Base-by-base conservation (phyloP, 371 early-diverging fungal species). In the Gilbertella persicaria region DNA sequence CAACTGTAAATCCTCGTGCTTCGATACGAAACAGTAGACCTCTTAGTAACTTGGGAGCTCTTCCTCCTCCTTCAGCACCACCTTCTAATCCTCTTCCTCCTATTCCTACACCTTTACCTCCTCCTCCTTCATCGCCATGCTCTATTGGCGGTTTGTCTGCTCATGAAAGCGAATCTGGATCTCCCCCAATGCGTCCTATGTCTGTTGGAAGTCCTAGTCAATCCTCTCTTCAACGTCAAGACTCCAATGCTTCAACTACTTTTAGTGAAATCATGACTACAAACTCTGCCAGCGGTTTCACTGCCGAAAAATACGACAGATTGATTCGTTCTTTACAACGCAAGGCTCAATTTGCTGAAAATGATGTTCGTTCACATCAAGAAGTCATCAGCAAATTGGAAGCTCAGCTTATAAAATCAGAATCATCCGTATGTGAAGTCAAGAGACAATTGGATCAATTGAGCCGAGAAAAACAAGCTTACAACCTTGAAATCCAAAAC, bases 31-130 rank as follows among this genome's bases (percentile, higher is more conserved):
- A 36, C 14, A 56, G 54, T 37, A 58, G 50, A 41, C 45, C 40
- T 1, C 19, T 45, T 7, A 44, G 37, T 8, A 41, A 8, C 20
- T 51, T 53, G 5, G 29, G 7, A 16, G 43, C 9, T 30, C 45
- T 69, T 10, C 76, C 76, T 14, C 76, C 76, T 40, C 72, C 70
- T 8, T 56, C 70, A n/a, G 74, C 78, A 10, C 78, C 78, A 14
- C 78, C 78, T 0, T 70, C 73, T 3, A 73, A 73, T 42, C 75
- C 75, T 24, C 57, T 78, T 28, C 78, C 78, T n/a, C 78, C 78
- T 6, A 62, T 74, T 19, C 78, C 78, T n/a, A 62, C 69, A 7
- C 55, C 65, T 40, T 53, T 67, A 16, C 71, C 73, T 21, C 53
- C 67, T 8, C 41, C 43, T 1, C 67, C 74, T 16, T 39, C 41